Evolutionary conservation across 768 basidiomycete genomes (phyloP).

Genomic region (Lanmaoa pseudosensibilis): DNA sequence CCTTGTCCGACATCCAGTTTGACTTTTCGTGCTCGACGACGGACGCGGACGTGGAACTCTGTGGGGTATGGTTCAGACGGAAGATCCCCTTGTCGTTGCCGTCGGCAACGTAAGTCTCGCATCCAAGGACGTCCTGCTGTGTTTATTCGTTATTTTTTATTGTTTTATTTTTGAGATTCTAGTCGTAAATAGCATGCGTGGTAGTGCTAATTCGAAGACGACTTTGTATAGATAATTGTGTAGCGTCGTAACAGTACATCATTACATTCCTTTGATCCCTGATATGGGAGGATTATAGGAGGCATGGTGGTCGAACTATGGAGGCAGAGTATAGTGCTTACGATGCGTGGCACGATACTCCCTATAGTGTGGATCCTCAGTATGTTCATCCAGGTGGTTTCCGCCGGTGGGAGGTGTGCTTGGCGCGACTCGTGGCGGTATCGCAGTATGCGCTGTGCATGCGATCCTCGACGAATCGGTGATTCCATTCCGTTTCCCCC

Average conservation of each 20-base stretch:
- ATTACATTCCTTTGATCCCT: no score
- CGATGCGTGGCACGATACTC: no score
- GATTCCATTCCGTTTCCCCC: no score
- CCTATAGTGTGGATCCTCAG: no score
- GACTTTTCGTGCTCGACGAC: constrained; percentile 29
- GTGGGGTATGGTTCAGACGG: constrained; percentile 33
- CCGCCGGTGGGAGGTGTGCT: no score
- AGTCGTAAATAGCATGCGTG: not conserved
- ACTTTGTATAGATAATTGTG: constrained; percentile 3
- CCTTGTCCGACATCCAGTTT: constrained; percentile 30
- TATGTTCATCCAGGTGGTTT: no score
- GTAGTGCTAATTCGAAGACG: not conserved
- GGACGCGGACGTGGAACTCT: constrained; percentile 30
- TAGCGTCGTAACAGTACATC: not conserved
- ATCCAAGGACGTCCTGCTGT: not conserved
- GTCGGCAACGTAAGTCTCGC: not conserved
- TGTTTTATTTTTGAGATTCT: not conserved
- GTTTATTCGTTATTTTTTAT: not conserved
- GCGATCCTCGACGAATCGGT: no score
- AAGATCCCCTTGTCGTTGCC: constrained; percentile 12
- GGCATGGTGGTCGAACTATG: no score
- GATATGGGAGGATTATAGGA: no score
- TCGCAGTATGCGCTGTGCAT: no score
- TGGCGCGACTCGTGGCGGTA: no score
- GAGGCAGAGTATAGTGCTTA: no score